Evolutionary conservation across 2,329 filamentous ascomycete genomes (phyloP), one percentile per base, ranked within the genome.

Genomic region (Fusarium bulbicola): DNA sequence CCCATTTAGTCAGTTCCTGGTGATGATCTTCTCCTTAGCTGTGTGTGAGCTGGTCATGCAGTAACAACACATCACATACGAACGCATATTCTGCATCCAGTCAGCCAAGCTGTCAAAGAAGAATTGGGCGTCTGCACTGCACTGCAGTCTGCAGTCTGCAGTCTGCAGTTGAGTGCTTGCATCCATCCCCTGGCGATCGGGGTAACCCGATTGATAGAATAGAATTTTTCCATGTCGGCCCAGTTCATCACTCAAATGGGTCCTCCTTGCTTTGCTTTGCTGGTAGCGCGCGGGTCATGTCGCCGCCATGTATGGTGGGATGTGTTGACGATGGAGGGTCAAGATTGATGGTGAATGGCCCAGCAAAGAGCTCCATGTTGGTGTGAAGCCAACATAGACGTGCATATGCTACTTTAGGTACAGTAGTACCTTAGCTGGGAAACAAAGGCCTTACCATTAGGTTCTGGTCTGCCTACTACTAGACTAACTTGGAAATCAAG

Each of bases 241-340:
- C 50, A 36, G n/a, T 58, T 65, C 58, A 39, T 59, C 46, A 57
- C 56, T 49, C 37, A 58, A 42, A 54, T 59, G 66, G 56, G 21
- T 28, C 53, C 50, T 42, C 46, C 32, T 42, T 34, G 46, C 46
- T 49, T 32, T 34, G 32, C n/a, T 32, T 37, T 61, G 37, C 60
- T 37, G 72, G 69, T 77, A 76, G 73, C 75, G 75, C 73, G 73
- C 69, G 73, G 73, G 75, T 74, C 68, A 65, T 52, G 42, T 59
- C 42, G 59, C 57, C 40, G 26, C 46, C 52, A 60, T 61, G n/a
- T 46, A 66, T 72, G 73, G 66, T 66, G 67, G 70, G 58, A 66
- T 58, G 40, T 52, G 59, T 49, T 59, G 46, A 64, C 50, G 59
- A 60, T 68, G 72, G 70, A 68, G 72, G 74, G 66, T 64, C 64